phyloP scores from a whole-genome alignment of 352 stramenopile genomes.

The Phytophthora sansomeana region DNA sequence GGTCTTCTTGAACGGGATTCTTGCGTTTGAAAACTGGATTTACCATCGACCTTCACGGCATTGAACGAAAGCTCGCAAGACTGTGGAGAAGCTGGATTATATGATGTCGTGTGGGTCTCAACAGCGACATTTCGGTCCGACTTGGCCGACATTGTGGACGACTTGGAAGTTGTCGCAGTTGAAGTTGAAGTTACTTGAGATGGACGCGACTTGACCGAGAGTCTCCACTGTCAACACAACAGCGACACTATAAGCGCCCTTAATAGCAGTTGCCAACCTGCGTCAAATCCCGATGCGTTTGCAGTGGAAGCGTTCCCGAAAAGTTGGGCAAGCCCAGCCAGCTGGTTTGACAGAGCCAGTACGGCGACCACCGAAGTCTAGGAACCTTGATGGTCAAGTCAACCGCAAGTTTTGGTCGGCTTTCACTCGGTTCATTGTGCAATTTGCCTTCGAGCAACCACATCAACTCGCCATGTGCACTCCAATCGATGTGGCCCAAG shows the following conservation, averaged over 20 bases:
- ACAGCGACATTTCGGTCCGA: not conserved
- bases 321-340: not conserved
- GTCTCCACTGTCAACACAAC: not conserved
- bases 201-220: not conserved
- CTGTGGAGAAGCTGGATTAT: not conserved
- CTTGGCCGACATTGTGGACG: not conserved
- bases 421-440: constrained; percentile 7
- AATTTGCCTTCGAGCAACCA: constrained; percentile 15
- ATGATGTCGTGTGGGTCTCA: too few relatives aligned
- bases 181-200: not conserved
- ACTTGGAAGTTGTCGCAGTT: not conserved
- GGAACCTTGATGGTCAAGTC: not conserved
- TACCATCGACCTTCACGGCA: not conserved
- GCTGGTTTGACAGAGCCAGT: not conserved
- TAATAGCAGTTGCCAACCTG: not conserved
- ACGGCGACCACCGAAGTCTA: not conserved
- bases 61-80: not conserved
- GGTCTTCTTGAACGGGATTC: not conserved
- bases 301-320: not conserved
- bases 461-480: constrained; percentile 18
- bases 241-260: not conserved
- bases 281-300: constrained; percentile 1
- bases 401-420: not conserved
- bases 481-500: constrained; percentile 11
- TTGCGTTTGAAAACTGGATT: not conserved